These are phyloP conservation scores for Globisporangium spinosum DNA, from an alignment of 352 stramenopile genomes.

Conservation along the genomic window DNA sequence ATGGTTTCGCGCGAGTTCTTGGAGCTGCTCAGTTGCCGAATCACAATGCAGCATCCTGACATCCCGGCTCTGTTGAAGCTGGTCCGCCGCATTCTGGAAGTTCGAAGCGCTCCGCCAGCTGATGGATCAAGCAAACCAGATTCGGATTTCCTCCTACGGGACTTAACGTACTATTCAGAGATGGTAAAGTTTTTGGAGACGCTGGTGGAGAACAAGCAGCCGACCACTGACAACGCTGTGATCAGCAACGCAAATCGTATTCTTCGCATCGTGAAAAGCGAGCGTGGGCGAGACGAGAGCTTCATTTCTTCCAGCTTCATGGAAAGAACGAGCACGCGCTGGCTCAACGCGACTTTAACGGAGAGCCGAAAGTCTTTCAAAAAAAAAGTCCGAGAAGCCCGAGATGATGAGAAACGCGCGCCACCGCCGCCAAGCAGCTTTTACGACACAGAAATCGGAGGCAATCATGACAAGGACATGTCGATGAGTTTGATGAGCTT, in stretches of 20 bases:
- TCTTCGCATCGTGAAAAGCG: constrained; percentile 61
- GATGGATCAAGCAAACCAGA: constrained; percentile 33
- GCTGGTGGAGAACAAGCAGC: constrained; percentile 44
- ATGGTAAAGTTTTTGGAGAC: constrained; percentile 60
- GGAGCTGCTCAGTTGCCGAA: constrained; percentile 66
- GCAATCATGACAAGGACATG: constrained; percentile 1
- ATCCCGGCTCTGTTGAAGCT: constrained; percentile 67
- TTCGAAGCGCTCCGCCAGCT: constrained; percentile 31
- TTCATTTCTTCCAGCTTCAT: constrained; percentile 57
- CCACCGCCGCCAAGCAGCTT: constrained; percentile 1
- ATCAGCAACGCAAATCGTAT: constrained; percentile 76
- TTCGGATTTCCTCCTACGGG: constrained; percentile 45
- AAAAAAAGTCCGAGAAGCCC: constrained; percentile 18
- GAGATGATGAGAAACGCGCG: constrained; percentile 4
- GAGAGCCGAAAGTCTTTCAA: constrained; percentile 26
- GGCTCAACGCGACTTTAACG: constrained; percentile 67
- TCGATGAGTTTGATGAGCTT: constrained; percentile 30
- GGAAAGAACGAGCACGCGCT: constrained; percentile 45
- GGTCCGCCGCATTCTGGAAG: constrained; percentile 67
- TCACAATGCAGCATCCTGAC: constrained; percentile 66
- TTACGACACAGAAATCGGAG: not conserved
- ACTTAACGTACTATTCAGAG: constrained; percentile 60
- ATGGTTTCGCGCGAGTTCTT: constrained; percentile 69
- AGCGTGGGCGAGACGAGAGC: constrained; percentile 48
- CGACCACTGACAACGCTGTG: constrained; percentile 35